Base-by-base conservation (phyloP, 345 rosid species). In the Bruguiera gymnorhiza region DNA sequence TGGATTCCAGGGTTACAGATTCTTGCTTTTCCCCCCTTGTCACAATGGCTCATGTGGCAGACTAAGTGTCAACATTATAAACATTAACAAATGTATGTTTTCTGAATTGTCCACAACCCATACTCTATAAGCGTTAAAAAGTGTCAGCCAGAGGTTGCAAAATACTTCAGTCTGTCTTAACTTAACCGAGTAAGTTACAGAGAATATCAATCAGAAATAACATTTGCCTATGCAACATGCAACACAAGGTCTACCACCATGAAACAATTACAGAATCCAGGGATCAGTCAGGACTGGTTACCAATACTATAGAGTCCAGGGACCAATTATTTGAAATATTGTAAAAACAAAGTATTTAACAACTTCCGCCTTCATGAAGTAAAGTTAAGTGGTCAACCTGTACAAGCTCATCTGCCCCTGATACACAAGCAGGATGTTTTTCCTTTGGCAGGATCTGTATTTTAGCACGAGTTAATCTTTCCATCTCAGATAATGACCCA, bases 401-500 rank as follows among this genome's bases (percentile, higher is more conserved):
- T 73, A 96, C 83, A 80, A 90, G 79, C 77, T 86, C 95, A 81
- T 92, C 86, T 57, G 66, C 75, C 63, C 78, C 83, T 16, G 90
- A 83, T 76, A 83, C 89, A 78, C 75, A 83, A 36, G 81, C 67
- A 36, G 93, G 95, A 72, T 70, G 75, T 67, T 81, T 91, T 76
- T 89, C 93, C 83, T 87, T 82, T 3, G 95, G 80, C 76, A 96
- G 66, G 58, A 92, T 92, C 76, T 82, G 79, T 58, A 92, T 70
- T 77, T 74, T 89, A 65, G 93, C 94, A 71, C 99, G 96, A 53
- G 95, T 88, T 73, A 80, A 72, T 69, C 81, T 86, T 81, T 83
- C 88, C 73, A 90, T 76, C 67, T 92, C 97, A 75, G 88, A 83
- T 73, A 92, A 74, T 13, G 88, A 85, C 79, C 89, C 90, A 51